These are phyloP conservation scores for Cryptococcus sp. DNA, from an alignment of 1,284 basidiomycete species.

Conservation along the genomic window DNA sequence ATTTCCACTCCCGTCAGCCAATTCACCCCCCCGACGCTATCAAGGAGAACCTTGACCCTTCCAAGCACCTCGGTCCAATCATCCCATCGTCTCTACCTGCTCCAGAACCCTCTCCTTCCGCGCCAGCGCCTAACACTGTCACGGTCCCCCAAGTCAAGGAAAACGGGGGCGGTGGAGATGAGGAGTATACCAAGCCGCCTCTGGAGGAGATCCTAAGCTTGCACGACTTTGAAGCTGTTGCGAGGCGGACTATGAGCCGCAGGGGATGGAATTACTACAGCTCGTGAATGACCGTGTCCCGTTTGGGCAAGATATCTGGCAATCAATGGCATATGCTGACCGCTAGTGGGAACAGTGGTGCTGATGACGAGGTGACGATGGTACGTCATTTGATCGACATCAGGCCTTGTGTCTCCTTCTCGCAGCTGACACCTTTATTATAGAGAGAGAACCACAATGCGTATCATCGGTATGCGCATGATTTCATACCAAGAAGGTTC, in stretches of 20 bases:
- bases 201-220: conserved; percentile 76
- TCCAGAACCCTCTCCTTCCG: conserved; percentile 16
- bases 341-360: conserved; percentile 52
- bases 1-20: conserved; percentile 45
- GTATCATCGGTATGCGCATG: conserved; percentile 63
- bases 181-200: conserved; percentile 55
- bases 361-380: conserved; percentile 82
- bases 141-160: conserved; percentile 51
- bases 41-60: conserved; percentile 68
- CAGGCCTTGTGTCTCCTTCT: not conserved
- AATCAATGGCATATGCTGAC: not conserved
- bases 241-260: conserved; percentile 65
- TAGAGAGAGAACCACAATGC: conserved; percentile 78
- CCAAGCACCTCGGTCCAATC: conserved; percentile 59
- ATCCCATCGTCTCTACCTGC: conserved; percentile 57
- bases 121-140: conserved; percentile 37
- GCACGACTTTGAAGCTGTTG: conserved; percentile 88
- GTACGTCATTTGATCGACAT: conserved; percentile 17
- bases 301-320: not conserved
- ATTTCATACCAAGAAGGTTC: no score
- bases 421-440: conserved; percentile 12
- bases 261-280: conserved; percentile 89
- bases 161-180: conserved; percentile 20
- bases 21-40: conserved; percentile 87
- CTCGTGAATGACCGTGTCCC: conserved; percentile 46